Evolutionary conservation across 2,329 filamentous ascomycete genomes (phyloP).

Genomic region (Apiospora kogelbergensis): DNA sequence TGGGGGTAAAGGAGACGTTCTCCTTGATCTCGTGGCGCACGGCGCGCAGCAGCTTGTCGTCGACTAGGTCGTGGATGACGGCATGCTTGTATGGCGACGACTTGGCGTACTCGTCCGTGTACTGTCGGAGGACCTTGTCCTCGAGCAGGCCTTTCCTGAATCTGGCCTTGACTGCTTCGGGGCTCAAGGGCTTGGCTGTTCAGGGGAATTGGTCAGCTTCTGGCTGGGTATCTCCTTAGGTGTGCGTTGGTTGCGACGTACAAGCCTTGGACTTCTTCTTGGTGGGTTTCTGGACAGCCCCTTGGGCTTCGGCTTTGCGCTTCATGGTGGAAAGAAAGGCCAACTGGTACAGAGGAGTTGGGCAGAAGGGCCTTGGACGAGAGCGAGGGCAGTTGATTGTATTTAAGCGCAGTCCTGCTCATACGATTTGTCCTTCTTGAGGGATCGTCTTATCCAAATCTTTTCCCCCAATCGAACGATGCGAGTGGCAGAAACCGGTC

Average conservation of each 20-base stretch:
- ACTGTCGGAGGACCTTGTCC: conserved; percentile 53
- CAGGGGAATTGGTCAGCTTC: background rate
- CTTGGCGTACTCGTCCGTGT: conserved; percentile 61
- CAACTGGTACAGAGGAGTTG: conserved; percentile 21
- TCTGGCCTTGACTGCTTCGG: conserved; percentile 52
- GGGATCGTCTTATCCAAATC: background rate
- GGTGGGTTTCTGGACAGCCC: conserved; percentile 40
- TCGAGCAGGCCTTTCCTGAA: conserved; percentile 70
- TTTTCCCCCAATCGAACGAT: conserved; percentile 10
- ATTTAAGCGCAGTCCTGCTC: background rate
- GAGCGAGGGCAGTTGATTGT: background rate
- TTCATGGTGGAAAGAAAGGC: conserved; percentile 46
- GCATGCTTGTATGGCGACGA: conserved; percentile 85
- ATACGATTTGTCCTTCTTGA: background rate
- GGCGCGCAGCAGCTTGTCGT: conserved; percentile 77
- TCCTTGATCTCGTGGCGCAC: conserved; percentile 87
- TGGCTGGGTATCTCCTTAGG: background rate
- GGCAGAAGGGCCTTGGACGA: background rate
- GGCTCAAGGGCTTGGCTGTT: conserved; percentile 41
- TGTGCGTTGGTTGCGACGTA: conserved; percentile 25
- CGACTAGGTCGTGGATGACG: conserved; percentile 79
- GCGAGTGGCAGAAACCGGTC: background rate
- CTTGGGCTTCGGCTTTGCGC: conserved; percentile 53
- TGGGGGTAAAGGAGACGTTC: conserved; percentile 93
- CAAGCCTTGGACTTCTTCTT: conserved; percentile 53